These are phyloP conservation scores for Puccinia triticina DNA, from an alignment of 1,284 basidiomycete species.

Conservation along the genomic window DNA sequence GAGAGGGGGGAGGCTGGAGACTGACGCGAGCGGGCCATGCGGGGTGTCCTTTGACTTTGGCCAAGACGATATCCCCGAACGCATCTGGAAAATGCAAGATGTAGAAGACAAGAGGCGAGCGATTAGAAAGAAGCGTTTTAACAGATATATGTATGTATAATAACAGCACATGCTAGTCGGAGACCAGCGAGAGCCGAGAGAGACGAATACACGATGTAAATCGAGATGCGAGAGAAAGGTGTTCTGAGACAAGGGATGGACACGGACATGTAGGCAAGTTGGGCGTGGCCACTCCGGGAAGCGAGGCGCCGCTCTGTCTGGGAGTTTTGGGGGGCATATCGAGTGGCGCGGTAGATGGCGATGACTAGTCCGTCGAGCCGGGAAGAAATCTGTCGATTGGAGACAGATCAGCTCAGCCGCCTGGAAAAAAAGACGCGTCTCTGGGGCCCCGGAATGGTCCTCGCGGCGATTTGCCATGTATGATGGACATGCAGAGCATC, in stretches of 20 bases:
- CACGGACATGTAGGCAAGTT: constrained; percentile 39
- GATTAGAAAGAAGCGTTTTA: not conserved
- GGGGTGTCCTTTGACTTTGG: constrained; percentile 89
- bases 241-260: not conserved
- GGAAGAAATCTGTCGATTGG: not conserved
- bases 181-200: too few species aligned
- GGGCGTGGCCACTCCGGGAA: not conserved
- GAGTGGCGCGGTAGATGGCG: not conserved
- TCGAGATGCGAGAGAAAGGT: too few species aligned
- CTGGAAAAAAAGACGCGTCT: constrained; percentile 5
- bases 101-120: not conserved
- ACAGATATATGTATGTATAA: too few species aligned
- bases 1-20: not conserved
- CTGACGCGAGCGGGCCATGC: constrained; percentile 67
- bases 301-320: constrained; percentile 28
- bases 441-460: too few species aligned
- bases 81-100: constrained; percentile 25
- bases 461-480: too few species aligned
- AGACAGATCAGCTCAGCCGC: not conserved
- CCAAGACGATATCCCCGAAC: constrained; percentile 75
- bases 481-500: not conserved
- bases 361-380: not conserved
- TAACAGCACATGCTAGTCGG: too few species aligned
- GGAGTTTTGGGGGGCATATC: constrained; percentile 37
- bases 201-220: not conserved